phyloP scores from a whole-genome alignment of 768 basidiomycete genomes.

The Suillus alpinus region DNA sequence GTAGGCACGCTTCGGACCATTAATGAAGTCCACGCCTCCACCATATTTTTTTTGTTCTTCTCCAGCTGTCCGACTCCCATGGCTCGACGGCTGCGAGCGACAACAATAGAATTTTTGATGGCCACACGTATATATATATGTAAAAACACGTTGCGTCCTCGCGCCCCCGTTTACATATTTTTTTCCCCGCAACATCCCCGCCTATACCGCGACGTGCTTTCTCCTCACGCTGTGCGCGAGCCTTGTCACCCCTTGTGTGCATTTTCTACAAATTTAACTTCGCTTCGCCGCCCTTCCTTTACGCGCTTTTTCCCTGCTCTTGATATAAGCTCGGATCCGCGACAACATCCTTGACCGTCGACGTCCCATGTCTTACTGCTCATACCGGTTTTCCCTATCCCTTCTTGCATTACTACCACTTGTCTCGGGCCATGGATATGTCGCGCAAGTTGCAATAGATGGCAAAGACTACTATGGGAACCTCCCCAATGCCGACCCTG shows the following conservation, averaged over 20 bases:
- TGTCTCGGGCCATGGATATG: slow-evolving; percentile 41
- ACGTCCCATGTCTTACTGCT: background rate
- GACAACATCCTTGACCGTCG: background rate
- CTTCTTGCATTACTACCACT: slow-evolving; percentile 12
- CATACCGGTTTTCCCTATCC: background rate
- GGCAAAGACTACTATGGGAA: slow-evolving; percentile 44
- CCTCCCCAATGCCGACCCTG: slow-evolving; percentile 36
- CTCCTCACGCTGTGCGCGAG: slow-evolving; percentile 5
- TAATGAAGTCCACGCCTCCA: background rate
- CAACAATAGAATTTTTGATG: slow-evolving; percentile 6
- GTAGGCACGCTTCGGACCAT: slow-evolving; percentile 7
- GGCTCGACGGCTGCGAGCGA: background rate
- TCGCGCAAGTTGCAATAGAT: slow-evolving; percentile 41
- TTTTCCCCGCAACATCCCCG: slow-evolving; percentile 16
- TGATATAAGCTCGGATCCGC: background rate
- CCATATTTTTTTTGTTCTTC: slow-evolving; percentile 8
- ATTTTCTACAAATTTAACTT: slow-evolving; percentile 6
- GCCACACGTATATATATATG: background rate
- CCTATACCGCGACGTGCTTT: background rate
- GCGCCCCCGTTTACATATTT: slow-evolving; percentile 12
- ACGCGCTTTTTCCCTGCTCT: background rate
- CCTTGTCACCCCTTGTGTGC: slow-evolving; percentile 6
- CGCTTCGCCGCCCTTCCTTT: background rate
- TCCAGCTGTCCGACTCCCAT: background rate
- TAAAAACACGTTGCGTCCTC: slow-evolving; percentile 16